Base-by-base conservation (phyloP, 495 filamentous ascomycete species). In the Neurospora tetrasperma region DNA sequence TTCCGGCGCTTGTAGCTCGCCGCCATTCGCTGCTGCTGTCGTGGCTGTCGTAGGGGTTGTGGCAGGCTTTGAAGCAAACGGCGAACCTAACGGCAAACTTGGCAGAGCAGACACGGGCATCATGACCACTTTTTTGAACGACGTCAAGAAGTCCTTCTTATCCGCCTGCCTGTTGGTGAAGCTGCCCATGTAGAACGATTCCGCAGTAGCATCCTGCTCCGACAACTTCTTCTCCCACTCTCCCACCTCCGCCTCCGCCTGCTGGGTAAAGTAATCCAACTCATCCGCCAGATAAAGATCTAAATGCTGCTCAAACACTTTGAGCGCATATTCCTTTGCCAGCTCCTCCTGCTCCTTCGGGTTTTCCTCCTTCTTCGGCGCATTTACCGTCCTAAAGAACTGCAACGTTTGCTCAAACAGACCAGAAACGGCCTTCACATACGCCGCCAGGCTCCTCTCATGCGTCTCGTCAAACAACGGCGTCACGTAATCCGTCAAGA, bases 61-160 rank as follows among this genome's bases (percentile, higher is more conserved):
- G 35, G 54, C 54, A 6, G 88, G 82, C 75, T 85, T 87, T 38
- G 77, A 79, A n/a, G 82, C 82, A 71, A 85, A 85, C 16, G 82
- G 79, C 0, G 79, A 82, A 10, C 76, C 79, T 14, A 81, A 68
- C 16, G 84, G 85, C 69, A 91, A 87, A 18, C 78, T 85, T 5
- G 93, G 93, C 4, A 98, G 82, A 35, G 94, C 94, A 69, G 93
- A 96, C 40, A 98, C 94, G 31, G 96, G 96, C 90, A 97, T 94
- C 92, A 98, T 97, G 75, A 99, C 93, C 11, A 99, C 96, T 78
- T 99, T 98, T 81, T 94, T 98, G 85, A 99, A 99, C 2, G 94
- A 96, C 20, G 89, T 95, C 75, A 99, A 78, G 77, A 99, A 99
- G 80, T 99, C 96, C 62, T 91, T 90, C 80, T 99, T 99, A 78